Conservation (phyloP, 139 green algal species). For the Chlorella sorokiniana region DNA sequence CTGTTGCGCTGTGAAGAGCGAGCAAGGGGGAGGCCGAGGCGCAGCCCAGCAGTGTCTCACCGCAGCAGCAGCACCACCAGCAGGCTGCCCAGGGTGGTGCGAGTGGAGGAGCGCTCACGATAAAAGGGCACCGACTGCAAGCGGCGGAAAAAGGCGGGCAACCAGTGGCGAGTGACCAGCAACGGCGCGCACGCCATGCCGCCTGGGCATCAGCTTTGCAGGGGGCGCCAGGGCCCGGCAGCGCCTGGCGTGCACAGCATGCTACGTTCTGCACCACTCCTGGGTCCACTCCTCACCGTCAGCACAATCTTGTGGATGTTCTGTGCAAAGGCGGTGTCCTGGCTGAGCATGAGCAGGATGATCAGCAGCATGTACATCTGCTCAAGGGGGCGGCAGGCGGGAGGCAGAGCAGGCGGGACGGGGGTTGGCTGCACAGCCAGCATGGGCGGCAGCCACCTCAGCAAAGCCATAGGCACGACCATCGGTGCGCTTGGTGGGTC, state of each 20-base stretch:
- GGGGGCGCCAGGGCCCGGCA: too few species aligned
- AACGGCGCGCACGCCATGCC: too few species aligned
- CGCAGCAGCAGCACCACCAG: constrained; percentile 80
- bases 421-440: background rate
- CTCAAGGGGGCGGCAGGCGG: background rate
- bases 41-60: constrained; percentile 64
- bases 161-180: background rate
- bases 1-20: too few species aligned
- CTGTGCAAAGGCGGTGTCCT: constrained; percentile 76
- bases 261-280: background rate
- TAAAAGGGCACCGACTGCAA: constrained; percentile 73
- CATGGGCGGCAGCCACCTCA: too few species aligned
- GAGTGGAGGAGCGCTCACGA: constrained; percentile 66
- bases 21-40: background rate
- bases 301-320: constrained; percentile 77
- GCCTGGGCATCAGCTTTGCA: too few species aligned
- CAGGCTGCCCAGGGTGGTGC: constrained; percentile 74
- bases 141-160: background rate
- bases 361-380: constrained; percentile 86
- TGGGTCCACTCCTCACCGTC: background rate
- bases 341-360: constrained; percentile 85
- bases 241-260: too few species aligned
- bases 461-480: too few species aligned
- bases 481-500: too few species aligned
- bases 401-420: background rate